Base-by-base conservation (phyloP, 164 flowering plant genomes). In the Annona cherimola region DNA sequence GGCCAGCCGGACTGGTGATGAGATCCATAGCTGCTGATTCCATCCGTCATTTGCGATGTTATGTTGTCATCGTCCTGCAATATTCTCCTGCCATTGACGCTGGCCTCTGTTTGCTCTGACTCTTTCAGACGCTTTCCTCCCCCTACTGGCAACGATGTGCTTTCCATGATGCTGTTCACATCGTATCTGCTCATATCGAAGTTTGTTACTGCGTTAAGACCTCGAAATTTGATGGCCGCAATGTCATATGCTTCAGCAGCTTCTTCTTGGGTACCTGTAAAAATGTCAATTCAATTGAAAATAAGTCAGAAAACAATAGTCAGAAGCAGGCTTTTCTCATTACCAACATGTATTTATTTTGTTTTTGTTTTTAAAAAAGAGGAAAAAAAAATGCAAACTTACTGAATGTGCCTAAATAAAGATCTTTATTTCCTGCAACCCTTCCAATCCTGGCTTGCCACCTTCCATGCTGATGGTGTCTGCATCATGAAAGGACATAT, bases 201-300 rank as follows among this genome's bases (percentile, higher is more conserved):
- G 81, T 92, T 94, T 0, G 98, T 94, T n/a, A 94, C 96, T 2
- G 98, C 98, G 62, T 86, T 94, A 16, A 92, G 82, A 39, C 98
- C 97, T 0, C 98, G 84, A 81, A 94, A 94, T 72, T 92, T 94
- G 4, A 94, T 94, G 9, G 98, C 98, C n/a, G 98, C 98, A 44
- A 94, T 89, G 85, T 94, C 98, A 66, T 94, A 94, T 4, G 97
- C 98, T 77, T 94, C 98, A 1, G 98, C 98, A 62, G 98, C 98
- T 82, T 94, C 98, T 74, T 94, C 98, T 79, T 93, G 98, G 4
- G 98, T 93, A 75, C 96, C 98, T 93, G 61, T 1, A 63, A 39
- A 63, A 40, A 3, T 2, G 26, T n/a, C 67, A 35, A 3, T 18
- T 35, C 3, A 63, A 4, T 18, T 66, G 55, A 71, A 68, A 62